Evolutionary conservation across 2,329 filamentous ascomycete genomes (phyloP), one percentile per base, ranked within the genome.

Genomic region (Colletotrichum nymphaeae): DNA sequence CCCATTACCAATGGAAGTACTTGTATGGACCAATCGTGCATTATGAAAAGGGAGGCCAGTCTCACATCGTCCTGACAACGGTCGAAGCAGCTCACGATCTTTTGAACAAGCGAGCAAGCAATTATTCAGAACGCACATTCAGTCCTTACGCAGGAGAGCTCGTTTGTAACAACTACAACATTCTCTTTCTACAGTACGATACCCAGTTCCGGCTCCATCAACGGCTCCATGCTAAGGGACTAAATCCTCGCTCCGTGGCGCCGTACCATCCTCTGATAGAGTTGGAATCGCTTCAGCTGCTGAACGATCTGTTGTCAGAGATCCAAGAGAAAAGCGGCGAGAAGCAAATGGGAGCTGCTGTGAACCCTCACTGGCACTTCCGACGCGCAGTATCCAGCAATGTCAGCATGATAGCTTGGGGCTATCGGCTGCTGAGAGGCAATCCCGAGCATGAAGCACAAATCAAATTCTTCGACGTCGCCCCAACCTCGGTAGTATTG

Each of bases 31-130:
- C 69, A 16, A 7, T 69, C 5, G 30, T 58, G 26, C 35, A 72
- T 30, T 30, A 53, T 22, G 28, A 63, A 1, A 52, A 57, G 19
- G 14, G 46, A 9, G 57, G 69, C 4, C 60, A 32, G 1, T 35
- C 64, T 5, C 28, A 7, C 6, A 19, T 72, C 8, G 12, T 72
- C n/a, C 46, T 69, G 30, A 72, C 66, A 2, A 72, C 69, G 1
- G 59, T 64, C 8, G 66, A 69, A 6, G 58, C 66, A 12, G 67
- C 69, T 19, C 69, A 72, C 32, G 59, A 72, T n/a, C 65, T 69
- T 3, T 16, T 72, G 9, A 69, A 64, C 53, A 72, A 72, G 9
- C 7, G 59, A 14, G 66, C 69, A 12, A 26, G 58, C 37, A 69
- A 59, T 2, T 69, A 69, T 28, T 69, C 69, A 3, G 58, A 59